Evolutionary conservation across 768 basidiomycete genomes (phyloP), one percentile per base, ranked within the genome.

Genomic region (Boletus edulis): DNA sequence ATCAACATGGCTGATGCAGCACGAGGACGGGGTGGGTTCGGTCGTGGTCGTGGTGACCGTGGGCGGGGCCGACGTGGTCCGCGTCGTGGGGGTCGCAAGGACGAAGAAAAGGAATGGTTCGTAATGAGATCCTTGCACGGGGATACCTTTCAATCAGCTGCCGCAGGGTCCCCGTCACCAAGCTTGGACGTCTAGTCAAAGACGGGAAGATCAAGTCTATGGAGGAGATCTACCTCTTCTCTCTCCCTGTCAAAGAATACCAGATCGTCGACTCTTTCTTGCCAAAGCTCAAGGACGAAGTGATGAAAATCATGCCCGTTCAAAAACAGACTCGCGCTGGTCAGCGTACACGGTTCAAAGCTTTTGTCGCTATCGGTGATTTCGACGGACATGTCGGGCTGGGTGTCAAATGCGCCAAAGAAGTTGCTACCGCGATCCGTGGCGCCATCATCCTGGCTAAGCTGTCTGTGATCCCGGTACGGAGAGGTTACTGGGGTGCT

Each of bases 151-250:
- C 49, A 55, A 57, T n/a, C 17, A 38, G 37, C 44, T 46, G 46
- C 57, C 22, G 4, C 65, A 94, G 93, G 94, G 86, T 87, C 58
- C 96, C 97, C 66, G 95, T 98, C 76, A 98, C 97, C 74, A 99
- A 98, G 75, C 90, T 99, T 64, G 97, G 97, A 58, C 95, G 97
- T 76, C 85, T 99, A 69, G 95, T 98, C 43, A 98, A 97, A 78
- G 97, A 98, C 67, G 96, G 96, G 65, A 98, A 98, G 80, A 98
- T 99, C 81, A 98, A 96, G 78, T 97, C 94, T 46, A 95, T 99
- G 85, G 97, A 99, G 74, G 97, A 99, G 73, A 98, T 98, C 76
- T 99, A 98, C 79, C 94, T 99, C 71, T 99, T 98, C 87, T 99
- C 97, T 27, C 89, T 99, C 61, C 95, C 96, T 57, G 91, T 99